These are phyloP conservation scores for Stephanodiscus minutulus DNA, from an alignment of 108 stramenopile species.

Conservation along the genomic window DNA sequence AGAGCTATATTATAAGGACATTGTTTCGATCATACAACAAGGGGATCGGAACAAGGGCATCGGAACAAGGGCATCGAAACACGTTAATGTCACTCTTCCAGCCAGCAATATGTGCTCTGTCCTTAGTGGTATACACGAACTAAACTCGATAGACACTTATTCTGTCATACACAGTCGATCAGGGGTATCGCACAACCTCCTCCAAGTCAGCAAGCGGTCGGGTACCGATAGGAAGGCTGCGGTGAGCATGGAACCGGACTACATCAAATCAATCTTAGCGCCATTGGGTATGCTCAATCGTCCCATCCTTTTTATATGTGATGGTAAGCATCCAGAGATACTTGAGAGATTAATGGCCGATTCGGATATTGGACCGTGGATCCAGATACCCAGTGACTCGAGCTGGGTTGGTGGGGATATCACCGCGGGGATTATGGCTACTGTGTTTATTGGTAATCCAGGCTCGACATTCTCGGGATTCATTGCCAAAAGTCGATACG, in stretches of 20 bases:
- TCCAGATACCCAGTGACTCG: constrained; percentile 25
- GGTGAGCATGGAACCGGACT: constrained; percentile 43
- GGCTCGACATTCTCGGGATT: constrained; percentile 38
- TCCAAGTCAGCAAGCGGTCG: constrained; percentile 6
- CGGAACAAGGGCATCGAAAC: no score
- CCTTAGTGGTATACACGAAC: no score
- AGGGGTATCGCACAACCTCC: background rate
- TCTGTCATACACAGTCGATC: constrained; percentile 27
- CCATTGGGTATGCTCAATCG: constrained; percentile 40
- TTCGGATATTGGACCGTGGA: constrained; percentile 39
- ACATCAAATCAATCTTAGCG: constrained; percentile 38
- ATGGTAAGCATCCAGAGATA: constrained; percentile 28
- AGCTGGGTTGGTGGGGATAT: constrained; percentile 53
- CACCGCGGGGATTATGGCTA: constrained; percentile 26
- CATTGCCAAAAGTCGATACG: constrained; percentile 44
- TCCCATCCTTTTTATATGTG: constrained; percentile 42
- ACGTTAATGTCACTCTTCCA: no score
- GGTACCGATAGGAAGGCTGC: constrained; percentile 41
- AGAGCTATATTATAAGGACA: constrained; percentile 29
- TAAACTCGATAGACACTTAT: no score
- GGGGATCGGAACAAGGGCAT: constrained; percentile 24
- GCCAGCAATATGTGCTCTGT: no score
- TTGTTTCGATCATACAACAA: constrained; percentile 35
- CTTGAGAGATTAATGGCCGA: constrained; percentile 26
- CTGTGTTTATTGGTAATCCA: constrained; percentile 46